phyloP scores from a whole-genome alignment of 371 early-diverging fungal species.

The Apophysomyces ossiformis region DNA sequence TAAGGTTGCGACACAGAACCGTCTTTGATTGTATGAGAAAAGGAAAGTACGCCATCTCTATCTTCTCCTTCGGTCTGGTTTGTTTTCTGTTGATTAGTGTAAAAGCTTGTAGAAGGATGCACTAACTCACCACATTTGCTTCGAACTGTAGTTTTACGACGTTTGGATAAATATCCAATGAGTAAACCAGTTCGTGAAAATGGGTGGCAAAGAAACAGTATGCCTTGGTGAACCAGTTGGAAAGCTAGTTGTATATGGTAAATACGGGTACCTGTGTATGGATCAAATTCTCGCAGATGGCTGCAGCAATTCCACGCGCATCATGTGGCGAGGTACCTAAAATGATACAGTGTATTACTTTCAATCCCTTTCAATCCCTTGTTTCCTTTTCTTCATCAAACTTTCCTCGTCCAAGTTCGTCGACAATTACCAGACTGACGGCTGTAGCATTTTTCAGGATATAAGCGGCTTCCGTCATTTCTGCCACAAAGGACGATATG shows the following conservation, averaged over 20 bases:
- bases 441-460: constrained; percentile 77
- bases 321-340: constrained; percentile 77
- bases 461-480: constrained; percentile 90
- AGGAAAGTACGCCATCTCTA: constrained; percentile 37
- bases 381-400: not conserved
- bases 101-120: not conserved
- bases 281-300: constrained; percentile 79
- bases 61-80: not conserved
- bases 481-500: constrained; percentile 88
- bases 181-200: constrained; percentile 61
- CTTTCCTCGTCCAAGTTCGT: constrained; percentile 96
- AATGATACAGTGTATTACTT: not conserved
- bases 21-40: constrained; percentile 51
- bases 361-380: too few species aligned
- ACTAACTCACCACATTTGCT: constrained; percentile 41
- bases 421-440: constrained; percentile 85
- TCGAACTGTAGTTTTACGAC: constrained; percentile 71
- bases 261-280: constrained; percentile 38
- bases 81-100: constrained; percentile 14
- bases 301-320: constrained; percentile 82
- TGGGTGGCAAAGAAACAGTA: constrained; percentile 78
- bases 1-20: constrained; percentile 40
- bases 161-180: constrained; percentile 62
- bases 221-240: constrained; percentile 37
- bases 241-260: not conserved